Evolutionary conservation across 495 filamentous ascomycete species (phyloP).

Genomic region (Aspergillus ellipticus): DNA sequence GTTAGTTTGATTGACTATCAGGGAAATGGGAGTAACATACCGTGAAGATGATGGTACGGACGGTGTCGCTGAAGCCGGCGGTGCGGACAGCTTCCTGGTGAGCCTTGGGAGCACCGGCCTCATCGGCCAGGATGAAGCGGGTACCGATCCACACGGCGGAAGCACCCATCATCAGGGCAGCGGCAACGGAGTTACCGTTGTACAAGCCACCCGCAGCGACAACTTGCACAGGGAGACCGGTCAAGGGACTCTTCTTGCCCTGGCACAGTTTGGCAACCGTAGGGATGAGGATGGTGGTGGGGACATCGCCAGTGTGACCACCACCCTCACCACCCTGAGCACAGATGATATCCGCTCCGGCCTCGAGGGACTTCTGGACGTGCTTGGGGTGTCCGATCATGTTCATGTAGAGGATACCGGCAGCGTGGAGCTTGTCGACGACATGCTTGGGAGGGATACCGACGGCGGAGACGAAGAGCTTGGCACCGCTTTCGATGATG

Average conservation of each 20-base stretch:
- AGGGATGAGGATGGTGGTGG: constrained; percentile 84
- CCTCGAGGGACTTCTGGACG: constrained; percentile 85
- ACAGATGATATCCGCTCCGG: constrained; percentile 88
- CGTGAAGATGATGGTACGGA: constrained; percentile 97
- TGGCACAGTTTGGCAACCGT: constrained; percentile 80
- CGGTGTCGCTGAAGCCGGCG: constrained; percentile 86
- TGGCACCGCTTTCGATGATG: constrained; percentile 85
- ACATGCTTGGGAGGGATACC: constrained; percentile 86
- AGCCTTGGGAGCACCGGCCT: constrained; percentile 87
- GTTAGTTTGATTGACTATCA: constrained; percentile 17
- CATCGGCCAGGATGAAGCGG: constrained; percentile 87
- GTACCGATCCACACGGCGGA: constrained; percentile 95
- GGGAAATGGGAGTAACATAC: constrained; percentile 26
- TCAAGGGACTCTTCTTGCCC: constrained; percentile 81
- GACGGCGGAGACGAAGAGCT: constrained; percentile 94
- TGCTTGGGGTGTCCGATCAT: constrained; percentile 99
- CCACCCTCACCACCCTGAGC: constrained; percentile 91
- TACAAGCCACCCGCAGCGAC: constrained; percentile 92
- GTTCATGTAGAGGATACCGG: constrained; percentile 96
- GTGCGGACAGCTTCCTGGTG: constrained; percentile 97
- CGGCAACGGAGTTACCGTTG: constrained; percentile 87
- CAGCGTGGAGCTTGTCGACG: constrained; percentile 82
- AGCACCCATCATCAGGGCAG: constrained; percentile 88
- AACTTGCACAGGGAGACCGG: constrained; percentile 80
- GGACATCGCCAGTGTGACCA: constrained; percentile 88